phyloP scores from a whole-genome alignment of 2,329 filamentous ascomycete species.

The Fusarium sacchari region DNA sequence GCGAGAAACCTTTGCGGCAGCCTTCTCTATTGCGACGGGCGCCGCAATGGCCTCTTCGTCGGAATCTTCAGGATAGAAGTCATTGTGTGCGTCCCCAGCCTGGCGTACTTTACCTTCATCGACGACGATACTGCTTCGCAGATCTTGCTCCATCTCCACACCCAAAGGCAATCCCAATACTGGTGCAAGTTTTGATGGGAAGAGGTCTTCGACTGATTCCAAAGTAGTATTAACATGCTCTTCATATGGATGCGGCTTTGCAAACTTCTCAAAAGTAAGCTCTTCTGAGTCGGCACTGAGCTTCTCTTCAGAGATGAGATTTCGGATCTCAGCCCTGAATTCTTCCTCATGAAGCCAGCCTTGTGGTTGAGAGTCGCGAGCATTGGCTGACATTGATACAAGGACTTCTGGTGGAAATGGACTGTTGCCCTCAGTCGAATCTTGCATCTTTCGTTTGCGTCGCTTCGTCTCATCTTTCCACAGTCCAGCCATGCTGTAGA shows the following conservation, averaged over 20 bases:
- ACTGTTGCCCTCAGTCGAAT: conserved; percentile 71
- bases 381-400: conserved; percentile 88
- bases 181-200: conserved; percentile 71
- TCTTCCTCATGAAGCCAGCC: conserved; percentile 95
- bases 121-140: conserved; percentile 64
- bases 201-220: conserved; percentile 89
- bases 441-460: conserved; percentile 76
- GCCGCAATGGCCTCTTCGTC: conserved; percentile 59
- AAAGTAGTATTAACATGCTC: conserved; percentile 77
- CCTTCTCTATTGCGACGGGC: conserved; percentile 28
- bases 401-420: conserved; percentile 85
- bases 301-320: conserved; percentile 73
- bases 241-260: conserved; percentile 63
- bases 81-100: conserved; percentile 58
- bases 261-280: conserved; percentile 73
- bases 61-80: conserved; percentile 61
- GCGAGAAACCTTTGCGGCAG: background rate
- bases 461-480: conserved; percentile 91
- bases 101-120: conserved; percentile 69
- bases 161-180: conserved; percentile 54
- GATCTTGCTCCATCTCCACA: conserved; percentile 42
- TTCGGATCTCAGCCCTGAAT: conserved; percentile 71
- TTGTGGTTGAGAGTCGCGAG: conserved; percentile 75
- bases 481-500: conserved; percentile 91
- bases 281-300: conserved; percentile 51